Percentiles rank a stretch among this genome's conserved stretches.
Conservation (phyloP, 2,329 filamentous ascomycete genomes). For the Nannizziopsis arthrosporioides region DNA sequence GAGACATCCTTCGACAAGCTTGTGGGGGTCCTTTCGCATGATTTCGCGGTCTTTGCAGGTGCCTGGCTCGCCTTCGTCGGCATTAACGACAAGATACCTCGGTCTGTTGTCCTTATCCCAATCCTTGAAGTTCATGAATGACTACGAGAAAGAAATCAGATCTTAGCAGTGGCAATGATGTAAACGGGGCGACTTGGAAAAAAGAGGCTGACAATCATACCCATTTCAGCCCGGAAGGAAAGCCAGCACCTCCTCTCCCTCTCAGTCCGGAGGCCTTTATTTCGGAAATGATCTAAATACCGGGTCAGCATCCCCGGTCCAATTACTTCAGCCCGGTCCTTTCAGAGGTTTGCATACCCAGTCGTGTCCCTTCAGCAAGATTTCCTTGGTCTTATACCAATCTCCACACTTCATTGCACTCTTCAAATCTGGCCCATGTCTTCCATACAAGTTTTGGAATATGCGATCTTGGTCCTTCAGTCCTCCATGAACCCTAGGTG, state of each 20-base stretch:
- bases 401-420: constrained; percentile 96
- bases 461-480: constrained; percentile 95
- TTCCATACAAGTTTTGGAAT: constrained; percentile 96
- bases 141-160: constrained; percentile 43
- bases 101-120: constrained; percentile 98
- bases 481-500: constrained; percentile 65
- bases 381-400: constrained; percentile 99
- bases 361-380: constrained; percentile 89
- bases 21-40: constrained; percentile 99
- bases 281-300: constrained; percentile 71
- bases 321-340: too few relatives aligned
- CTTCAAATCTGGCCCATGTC: constrained; percentile 82
- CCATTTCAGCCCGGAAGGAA: constrained; percentile 98
- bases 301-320: too few relatives aligned
- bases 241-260: constrained; percentile 92
- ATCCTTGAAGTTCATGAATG: constrained; percentile 99
- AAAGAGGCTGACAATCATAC: constrained; percentile 44
- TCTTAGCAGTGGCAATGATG: constrained; percentile 3
- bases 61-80: constrained; percentile 95
- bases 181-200: neutral
- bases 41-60: constrained; percentile 99
- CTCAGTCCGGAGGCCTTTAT: constrained; percentile 92
- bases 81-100: constrained; percentile 93
- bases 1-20: constrained; percentile 93
- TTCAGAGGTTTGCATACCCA: constrained; percentile 45